Conservation (phyloP, 2,329 filamentous ascomycete species). For the Cladosporium halotolerans region DNA sequence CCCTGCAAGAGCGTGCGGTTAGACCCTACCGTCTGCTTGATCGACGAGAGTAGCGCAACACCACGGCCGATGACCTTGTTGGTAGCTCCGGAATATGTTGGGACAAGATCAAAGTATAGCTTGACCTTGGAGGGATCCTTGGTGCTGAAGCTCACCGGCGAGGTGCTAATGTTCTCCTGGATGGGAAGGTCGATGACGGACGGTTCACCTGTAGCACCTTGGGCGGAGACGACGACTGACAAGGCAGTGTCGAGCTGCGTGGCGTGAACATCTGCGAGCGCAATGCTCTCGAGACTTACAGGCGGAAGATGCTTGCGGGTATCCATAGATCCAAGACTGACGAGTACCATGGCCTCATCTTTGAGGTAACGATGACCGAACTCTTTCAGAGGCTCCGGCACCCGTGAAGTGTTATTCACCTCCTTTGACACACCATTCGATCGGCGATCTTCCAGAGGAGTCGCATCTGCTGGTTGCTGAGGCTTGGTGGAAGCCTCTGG, state of each 20-base stretch:
- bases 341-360: constrained; percentile 79
- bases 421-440: constrained; percentile 35
- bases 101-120: constrained; percentile 87
- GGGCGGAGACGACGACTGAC: constrained; percentile 83
- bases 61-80: constrained; percentile 83
- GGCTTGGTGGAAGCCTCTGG: constrained; percentile 10
- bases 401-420: constrained; percentile 27
- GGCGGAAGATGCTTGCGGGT: constrained; percentile 73
- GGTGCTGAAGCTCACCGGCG: constrained; percentile 85
- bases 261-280: constrained; percentile 77
- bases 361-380: constrained; percentile 95
- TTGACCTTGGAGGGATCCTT: constrained; percentile 74
- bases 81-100: constrained; percentile 78
- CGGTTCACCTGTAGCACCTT: constrained; percentile 76
- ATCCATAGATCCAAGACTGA: constrained; percentile 93
- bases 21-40: constrained; percentile 74
- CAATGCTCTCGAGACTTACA: constrained; percentile 82
- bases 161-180: constrained; percentile 87
- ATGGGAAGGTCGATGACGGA: constrained; percentile 88
- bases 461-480: constrained; percentile 20
- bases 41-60: constrained; percentile 78
- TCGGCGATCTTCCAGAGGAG: constrained; percentile 40
- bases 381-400: constrained; percentile 77
- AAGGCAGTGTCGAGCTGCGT: constrained; percentile 92
- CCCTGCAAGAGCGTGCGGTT: constrained; percentile 89